phyloP scores from a whole-genome alignment of 345 rosid genomes.

The Capsella bursapastoris region DNA sequence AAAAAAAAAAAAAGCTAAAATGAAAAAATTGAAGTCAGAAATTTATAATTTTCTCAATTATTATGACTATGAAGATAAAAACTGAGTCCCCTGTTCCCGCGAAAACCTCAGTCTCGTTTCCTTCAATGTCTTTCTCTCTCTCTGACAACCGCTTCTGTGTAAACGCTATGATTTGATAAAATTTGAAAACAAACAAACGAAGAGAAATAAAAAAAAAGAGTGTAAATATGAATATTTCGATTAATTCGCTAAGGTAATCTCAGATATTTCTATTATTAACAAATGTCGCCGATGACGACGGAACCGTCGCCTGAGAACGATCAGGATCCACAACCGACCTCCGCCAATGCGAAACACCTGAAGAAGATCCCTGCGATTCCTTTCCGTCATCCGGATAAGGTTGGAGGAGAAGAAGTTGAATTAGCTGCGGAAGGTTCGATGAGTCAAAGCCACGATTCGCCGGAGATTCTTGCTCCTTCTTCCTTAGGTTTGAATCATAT shows the following conservation, averaged over 20 bases:
- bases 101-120: slow-evolving; percentile 54
- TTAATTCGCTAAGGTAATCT: slow-evolving; percentile 2
- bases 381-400: slow-evolving; percentile 42
- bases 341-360: slow-evolving; percentile 50
- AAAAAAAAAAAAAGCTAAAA: too few relatives aligned
- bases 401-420: not conserved
- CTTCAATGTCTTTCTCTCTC: slow-evolving; percentile 21
- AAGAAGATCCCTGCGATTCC: slow-evolving; percentile 73
- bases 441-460: slow-evolving; percentile 39
- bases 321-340: slow-evolving; percentile 28
- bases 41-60: too few relatives aligned
- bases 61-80: not conserved
- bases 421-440: slow-evolving; percentile 12
- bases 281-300: slow-evolving; percentile 44
- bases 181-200: not conserved
- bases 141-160: slow-evolving; percentile 37
- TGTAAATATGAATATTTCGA: slow-evolving; percentile 29
- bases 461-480: slow-evolving; percentile 63
- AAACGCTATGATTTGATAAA: slow-evolving; percentile 33
- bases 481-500: slow-evolving; percentile 78
- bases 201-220: not conserved
- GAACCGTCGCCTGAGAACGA: slow-evolving; percentile 41
- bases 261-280: not conserved
- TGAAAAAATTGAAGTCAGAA: too few relatives aligned
- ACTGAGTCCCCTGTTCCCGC: slow-evolving; percentile 57